Base-by-base conservation (phyloP, 1,284 basidiomycete species). In the Pholiota adiposa region DNA sequence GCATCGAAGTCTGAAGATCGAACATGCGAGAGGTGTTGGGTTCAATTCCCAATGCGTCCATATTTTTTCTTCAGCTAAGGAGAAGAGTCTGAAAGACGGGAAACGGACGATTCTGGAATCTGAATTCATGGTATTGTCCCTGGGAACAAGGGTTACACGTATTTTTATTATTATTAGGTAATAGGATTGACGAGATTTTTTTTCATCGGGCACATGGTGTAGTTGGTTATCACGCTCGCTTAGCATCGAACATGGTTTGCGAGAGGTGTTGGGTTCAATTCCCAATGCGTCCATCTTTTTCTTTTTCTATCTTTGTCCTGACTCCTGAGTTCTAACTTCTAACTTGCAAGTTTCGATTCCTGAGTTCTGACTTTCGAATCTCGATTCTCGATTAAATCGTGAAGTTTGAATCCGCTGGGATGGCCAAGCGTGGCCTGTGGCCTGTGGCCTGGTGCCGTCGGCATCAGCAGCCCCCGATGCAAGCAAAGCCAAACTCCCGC, bases 11-110 rank as follows among this genome's bases (percentile, higher is more conserved):
- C n/a, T n/a, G 29, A 31, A 31, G 11, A 31, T 31, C 11, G 29
- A 31, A 31, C 29, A 11, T 70, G 68, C 68, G 68, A 66, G 68
- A 68, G 71, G 71, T 70, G 70, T 70, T 71, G 70, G 70, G 71
- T 72, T 72, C 71, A 70, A 72, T 71, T 71, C 71, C 71, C 70
- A 71, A 70, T 71, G 71, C 69, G 71, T 72, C 71, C 71, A 72
- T 48, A 9, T 25, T 61, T 65, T 62, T 68, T 54, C 43, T 51
- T 33, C 12, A 12, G 6, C 31, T 12, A 5, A 33, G 31, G 31
- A 33, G 12, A 33, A 6, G 31, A 12, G 31, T 33, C 5, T 33
- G 6, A 33, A 6, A 33, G 31, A 33, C 31, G 6, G 12, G 5
- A 33, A 12, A 33, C 23, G 19, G 8, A n/a, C 2, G 19, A 41